Conservation (phyloP, 768 basidiomycete genomes). For the Phlegmacium glaucopus region DNA sequence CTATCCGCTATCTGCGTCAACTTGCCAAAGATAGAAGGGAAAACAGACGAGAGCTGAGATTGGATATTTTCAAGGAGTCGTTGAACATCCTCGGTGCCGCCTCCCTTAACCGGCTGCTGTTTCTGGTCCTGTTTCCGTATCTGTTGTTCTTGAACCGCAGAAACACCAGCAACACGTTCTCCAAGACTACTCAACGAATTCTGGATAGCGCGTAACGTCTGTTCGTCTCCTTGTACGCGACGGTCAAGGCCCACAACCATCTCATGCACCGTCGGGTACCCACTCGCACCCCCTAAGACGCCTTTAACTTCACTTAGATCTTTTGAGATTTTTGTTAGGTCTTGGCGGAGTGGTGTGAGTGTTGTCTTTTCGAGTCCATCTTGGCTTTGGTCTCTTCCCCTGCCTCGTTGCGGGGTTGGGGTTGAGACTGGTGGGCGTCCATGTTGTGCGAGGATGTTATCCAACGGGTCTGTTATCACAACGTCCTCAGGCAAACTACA, state of each 20-base stretch:
- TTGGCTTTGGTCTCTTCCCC: no score
- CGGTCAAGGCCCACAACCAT: conserved; percentile 28
- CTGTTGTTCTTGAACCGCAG: background rate
- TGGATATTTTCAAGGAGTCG: conserved; percentile 38
- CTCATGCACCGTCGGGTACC: conserved; percentile 28
- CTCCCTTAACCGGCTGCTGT: no score
- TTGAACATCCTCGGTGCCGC: conserved; percentile 16
- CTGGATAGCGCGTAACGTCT: conserved; percentile 25
- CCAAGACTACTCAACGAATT: conserved; percentile 21
- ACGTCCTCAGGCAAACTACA: no score
- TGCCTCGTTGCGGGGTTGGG: no score
- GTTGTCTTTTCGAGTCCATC: no score
- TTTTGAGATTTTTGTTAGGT: conserved; percentile 15
- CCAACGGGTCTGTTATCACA: no score
- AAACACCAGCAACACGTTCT: conserved; percentile 7
- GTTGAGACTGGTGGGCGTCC: no score
- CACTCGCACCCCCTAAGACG: conserved; percentile 21
- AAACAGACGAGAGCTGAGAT: conserved; percentile 32
- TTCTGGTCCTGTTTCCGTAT: no score
- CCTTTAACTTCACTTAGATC: conserved; percentile 18
- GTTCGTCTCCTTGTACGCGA: conserved; percentile 22
- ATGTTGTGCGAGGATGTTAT: no score
- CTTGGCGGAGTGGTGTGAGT: background rate
- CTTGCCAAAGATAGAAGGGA: conserved; percentile 33
- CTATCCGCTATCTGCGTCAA: conserved; percentile 13